These are phyloP conservation scores for Earliella scabrosa DNA, from an alignment of 1,284 basidiomycete genomes.

Conservation along the genomic window DNA sequence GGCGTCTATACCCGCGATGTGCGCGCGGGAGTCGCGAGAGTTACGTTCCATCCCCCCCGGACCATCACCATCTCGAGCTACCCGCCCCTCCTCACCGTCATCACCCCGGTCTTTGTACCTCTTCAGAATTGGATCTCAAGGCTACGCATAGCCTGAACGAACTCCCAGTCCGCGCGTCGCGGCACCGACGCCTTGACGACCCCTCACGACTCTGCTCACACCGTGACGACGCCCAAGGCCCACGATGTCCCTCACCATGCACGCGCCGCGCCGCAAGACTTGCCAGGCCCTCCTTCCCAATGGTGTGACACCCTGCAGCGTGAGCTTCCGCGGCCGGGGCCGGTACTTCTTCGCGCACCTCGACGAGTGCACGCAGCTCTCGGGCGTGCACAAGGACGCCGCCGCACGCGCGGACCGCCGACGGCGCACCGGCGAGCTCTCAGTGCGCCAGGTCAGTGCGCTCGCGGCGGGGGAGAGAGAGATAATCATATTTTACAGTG, in stretches of 20 bases:
- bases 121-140: no score
- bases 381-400: constrained; percentile 10
- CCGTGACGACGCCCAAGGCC: no score
- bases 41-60: constrained; percentile 99
- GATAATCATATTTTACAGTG: no score
- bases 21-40: constrained; percentile 87
- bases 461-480: no score
- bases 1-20: constrained; percentile 79
- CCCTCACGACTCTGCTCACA: no score
- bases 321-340: constrained; percentile 13
- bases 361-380: constrained; percentile 11
- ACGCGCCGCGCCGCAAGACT: constrained; percentile 11
- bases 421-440: constrained; percentile 3
- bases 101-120: no score
- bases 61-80: no score
- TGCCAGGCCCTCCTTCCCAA: constrained; percentile 13
- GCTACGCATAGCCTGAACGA: no score
- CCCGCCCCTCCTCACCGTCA: no score
- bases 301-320: constrained; percentile 9
- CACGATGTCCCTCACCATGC: constrained; percentile 6
- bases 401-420: constrained; percentile 12
- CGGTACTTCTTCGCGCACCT: constrained; percentile 8
- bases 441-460: constrained; percentile 6
- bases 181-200: no score
- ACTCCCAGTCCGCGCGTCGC: no score